These are phyloP conservation scores for Penicillium sp. DNA, from an alignment of 2,329 filamentous ascomycete species.

Conservation along the genomic window DNA sequence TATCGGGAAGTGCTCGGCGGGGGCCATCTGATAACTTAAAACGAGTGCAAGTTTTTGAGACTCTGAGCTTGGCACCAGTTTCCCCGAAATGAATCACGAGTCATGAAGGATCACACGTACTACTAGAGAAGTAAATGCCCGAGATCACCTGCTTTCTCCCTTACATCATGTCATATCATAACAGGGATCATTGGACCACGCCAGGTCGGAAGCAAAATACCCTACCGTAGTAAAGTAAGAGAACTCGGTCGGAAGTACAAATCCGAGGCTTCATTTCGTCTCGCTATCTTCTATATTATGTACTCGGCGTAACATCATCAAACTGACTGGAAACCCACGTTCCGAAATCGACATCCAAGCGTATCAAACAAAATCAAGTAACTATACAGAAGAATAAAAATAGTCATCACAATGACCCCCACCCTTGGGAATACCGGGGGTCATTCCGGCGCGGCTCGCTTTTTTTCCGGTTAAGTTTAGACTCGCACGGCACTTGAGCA, in stretches of 20 bases:
- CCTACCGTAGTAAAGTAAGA: no score
- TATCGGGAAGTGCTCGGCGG: slow-evolving; percentile 1
- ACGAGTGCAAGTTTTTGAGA: not conserved
- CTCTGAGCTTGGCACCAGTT: not conserved
- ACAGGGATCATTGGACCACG: slow-evolving; percentile 4
- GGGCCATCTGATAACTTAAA: slow-evolving; percentile 23
- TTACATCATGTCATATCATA: slow-evolving; percentile 9
- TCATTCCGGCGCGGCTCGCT: not conserved
- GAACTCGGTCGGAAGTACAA: not conserved
- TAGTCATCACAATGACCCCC: not conserved
- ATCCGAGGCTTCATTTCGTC: not conserved
- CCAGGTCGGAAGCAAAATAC: not conserved
- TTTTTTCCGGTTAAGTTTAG: not conserved
- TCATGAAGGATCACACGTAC: not conserved
- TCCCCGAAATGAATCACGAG: not conserved
- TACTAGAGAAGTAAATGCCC: not conserved
- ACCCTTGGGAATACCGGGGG: not conserved
- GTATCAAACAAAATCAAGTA: not conserved
- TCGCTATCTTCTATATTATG: not conserved
- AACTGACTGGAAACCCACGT: not conserved
- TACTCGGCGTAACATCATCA: slow-evolving; percentile 1
- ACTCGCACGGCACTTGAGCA: not conserved
- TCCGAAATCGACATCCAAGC: not conserved
- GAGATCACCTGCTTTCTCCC: not conserved
- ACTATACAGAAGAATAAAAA: not conserved